These are phyloP conservation scores for Malus orientalis DNA, from an alignment of 306 rosid species.

Conservation along the genomic window DNA sequence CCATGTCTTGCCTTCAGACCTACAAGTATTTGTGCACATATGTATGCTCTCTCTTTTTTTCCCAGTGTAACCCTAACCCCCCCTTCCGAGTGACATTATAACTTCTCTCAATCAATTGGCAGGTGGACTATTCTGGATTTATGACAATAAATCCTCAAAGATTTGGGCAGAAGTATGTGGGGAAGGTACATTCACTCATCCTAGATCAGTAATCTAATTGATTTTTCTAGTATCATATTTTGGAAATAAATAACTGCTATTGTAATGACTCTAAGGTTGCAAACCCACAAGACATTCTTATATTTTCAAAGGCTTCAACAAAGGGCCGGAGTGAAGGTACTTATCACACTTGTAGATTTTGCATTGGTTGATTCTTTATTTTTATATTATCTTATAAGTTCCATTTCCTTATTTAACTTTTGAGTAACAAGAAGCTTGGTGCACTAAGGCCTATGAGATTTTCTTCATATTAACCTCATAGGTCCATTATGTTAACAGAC, in stretches of 20 bases:
- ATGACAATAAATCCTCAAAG: constrained; percentile 98
- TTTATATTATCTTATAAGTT: not conserved
- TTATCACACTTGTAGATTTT: not conserved
- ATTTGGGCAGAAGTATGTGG: constrained; percentile 99
- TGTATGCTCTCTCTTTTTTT: not conserved
- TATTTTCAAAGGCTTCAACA: constrained; percentile 83
- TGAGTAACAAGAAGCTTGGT: not conserved
- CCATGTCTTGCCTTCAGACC: not conserved
- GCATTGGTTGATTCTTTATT: not conserved
- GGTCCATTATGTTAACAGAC: not conserved
- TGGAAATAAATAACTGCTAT: constrained; percentile 14
- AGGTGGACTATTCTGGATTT: constrained; percentile 98
- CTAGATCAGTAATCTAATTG: constrained; percentile 16
- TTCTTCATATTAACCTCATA: not conserved
- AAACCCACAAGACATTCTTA: constrained; percentile 96
- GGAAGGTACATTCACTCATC: constrained; percentile 60
- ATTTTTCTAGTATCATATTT: constrained; percentile 23
- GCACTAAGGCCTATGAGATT: not conserved
- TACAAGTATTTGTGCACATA: not conserved
- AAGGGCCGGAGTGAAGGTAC: constrained; percentile 62
- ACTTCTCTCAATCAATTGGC: constrained; percentile 23
- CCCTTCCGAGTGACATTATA: not conserved
- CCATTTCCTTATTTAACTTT: not conserved
- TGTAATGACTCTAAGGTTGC: constrained; percentile 59
- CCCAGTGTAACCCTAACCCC: not conserved